Evolutionary conservation across 1,284 basidiomycete species (phyloP).

Genomic region (Cryptococcus deneoformans): DNA sequence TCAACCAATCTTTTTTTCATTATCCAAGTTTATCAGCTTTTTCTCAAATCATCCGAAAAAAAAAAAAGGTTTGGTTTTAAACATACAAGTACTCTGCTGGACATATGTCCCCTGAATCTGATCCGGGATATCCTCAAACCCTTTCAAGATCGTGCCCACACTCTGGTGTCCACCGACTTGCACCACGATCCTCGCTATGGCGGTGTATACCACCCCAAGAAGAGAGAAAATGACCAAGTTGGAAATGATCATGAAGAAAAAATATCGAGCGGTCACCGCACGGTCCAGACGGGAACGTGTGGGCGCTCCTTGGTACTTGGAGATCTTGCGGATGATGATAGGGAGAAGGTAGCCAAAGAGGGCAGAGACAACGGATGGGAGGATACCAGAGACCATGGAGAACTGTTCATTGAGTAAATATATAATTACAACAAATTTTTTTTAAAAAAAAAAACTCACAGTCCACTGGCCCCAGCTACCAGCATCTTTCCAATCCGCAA

Average conservation of each 20-base stretch:
- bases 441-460: constrained; percentile 45
- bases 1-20: constrained; percentile 75
- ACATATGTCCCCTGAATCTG: constrained; percentile 79
- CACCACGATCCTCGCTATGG: constrained; percentile 62
- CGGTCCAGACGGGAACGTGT: constrained; percentile 79
- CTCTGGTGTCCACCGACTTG: constrained; percentile 67
- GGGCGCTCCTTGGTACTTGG: constrained; percentile 55
- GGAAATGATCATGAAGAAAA: constrained; percentile 78
- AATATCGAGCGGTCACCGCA: constrained; percentile 85
- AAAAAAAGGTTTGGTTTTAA: too few relatives aligned
- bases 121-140: constrained; percentile 53
- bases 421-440: too few relatives aligned
- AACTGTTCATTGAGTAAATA: constrained; percentile 50
- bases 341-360: constrained; percentile 75
- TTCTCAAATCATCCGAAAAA: too few relatives aligned
- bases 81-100: constrained; percentile 58
- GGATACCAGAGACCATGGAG: constrained; percentile 76
- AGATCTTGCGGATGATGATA: constrained; percentile 77
- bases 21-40: background rate
- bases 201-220: constrained; percentile 81
- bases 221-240: constrained; percentile 82
- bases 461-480: constrained; percentile 54
- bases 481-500: constrained; percentile 62
- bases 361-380: constrained; percentile 78
- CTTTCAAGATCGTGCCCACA: constrained; percentile 63